A percentile compares a stretch with the other conserved stretches of the same genome.
These are phyloP conservation scores for Curvularia verruculosa DNA, from an alignment of 2,329 filamentous ascomycete genomes.

Conservation along the genomic window DNA sequence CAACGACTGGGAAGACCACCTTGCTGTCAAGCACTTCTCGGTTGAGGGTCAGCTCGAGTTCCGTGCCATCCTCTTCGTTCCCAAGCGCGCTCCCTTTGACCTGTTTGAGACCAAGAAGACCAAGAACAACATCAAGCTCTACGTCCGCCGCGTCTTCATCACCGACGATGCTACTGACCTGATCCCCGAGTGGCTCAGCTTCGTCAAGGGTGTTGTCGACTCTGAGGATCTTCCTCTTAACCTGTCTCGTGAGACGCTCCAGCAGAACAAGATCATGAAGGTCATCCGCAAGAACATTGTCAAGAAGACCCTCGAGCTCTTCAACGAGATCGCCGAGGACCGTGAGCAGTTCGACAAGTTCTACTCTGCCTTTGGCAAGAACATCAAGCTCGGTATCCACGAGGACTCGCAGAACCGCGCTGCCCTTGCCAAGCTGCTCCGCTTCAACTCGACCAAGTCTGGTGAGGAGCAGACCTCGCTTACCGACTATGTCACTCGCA, in stretches of 20 bases:
- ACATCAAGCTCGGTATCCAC: constrained; percentile 99
- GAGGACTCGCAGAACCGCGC: constrained; percentile 98
- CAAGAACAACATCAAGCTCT: constrained; percentile 99
- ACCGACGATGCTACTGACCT: constrained; percentile 99
- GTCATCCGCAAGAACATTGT: constrained; percentile 99
- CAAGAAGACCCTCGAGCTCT: constrained; percentile 99
- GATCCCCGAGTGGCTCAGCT: constrained; percentile 98
- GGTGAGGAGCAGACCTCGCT: constrained; percentile 95
- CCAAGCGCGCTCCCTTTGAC: constrained; percentile 99
- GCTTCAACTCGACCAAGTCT: constrained; percentile 99
- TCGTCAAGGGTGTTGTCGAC: constrained; percentile 99
- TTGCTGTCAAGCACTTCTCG: constrained; percentile 99
- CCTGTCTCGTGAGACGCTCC: constrained; percentile 98
- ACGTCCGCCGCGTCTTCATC: constrained; percentile 99
- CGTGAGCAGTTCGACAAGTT: constrained; percentile 99
- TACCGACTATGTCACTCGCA: constrained; percentile 96
- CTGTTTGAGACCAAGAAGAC: constrained; percentile 99
- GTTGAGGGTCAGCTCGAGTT: constrained; percentile 99
- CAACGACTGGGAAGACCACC: constrained; percentile 99
- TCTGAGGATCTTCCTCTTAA: constrained; percentile 99
- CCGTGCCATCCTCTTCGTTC: constrained; percentile 98
- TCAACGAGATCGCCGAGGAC: constrained; percentile 98
- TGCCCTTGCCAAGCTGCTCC: constrained; percentile 93
- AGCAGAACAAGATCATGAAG: constrained; percentile 99
- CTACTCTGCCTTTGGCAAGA: constrained; percentile 99